phyloP scores from a whole-genome alignment of 2,329 filamentous ascomycete species.

The Bipolaris bicolor region DNA sequence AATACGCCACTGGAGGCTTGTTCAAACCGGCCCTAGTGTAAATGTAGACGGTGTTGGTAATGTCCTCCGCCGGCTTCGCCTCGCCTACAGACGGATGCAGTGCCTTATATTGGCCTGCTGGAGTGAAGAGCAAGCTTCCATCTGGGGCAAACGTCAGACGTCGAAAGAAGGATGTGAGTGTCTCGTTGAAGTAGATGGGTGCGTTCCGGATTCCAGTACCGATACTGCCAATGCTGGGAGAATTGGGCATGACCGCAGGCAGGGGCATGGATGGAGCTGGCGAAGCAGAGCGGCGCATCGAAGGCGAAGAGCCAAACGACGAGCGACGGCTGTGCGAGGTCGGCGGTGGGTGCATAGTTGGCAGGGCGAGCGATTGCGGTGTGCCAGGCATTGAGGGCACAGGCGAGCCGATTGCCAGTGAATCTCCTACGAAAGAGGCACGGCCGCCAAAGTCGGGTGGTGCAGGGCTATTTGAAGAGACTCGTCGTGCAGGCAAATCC shows the following conservation, averaged over 20 bases:
- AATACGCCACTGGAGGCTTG: constrained; percentile 91
- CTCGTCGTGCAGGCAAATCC: constrained; percentile 88
- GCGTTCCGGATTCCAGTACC: constrained; percentile 71
- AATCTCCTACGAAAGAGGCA: constrained; percentile 65
- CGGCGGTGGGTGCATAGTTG: constrained; percentile 89
- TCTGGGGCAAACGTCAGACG: constrained; percentile 94
- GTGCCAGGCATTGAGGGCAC: constrained; percentile 91
- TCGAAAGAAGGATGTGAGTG: constrained; percentile 94
- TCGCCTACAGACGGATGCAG: constrained; percentile 72
- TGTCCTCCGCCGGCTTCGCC: constrained; percentile 76
- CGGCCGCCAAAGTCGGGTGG: constrained; percentile 79
- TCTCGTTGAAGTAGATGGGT: constrained; percentile 94
- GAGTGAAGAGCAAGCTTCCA: constrained; percentile 90
- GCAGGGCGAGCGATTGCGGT: constrained; percentile 83
- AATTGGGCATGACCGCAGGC: constrained; percentile 94
- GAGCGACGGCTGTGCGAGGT: constrained; percentile 93
- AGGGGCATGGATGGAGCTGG: constrained; percentile 92
- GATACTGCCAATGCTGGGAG: constrained; percentile 73
- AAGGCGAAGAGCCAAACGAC: constrained; percentile 81
- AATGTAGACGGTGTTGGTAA: constrained; percentile 97
- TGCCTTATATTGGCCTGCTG: constrained; percentile 92
- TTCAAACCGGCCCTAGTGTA: constrained; percentile 96
- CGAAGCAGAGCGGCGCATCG: constrained; percentile 83
- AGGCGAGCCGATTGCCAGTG: constrained; percentile 72
- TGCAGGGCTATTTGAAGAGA: constrained; percentile 90